Percentiles rank a stretch among this genome's conserved stretches.
Conservation (phyloP, 2,329 filamentous ascomycete species). For the Sporothrix variecibatus region DNA sequence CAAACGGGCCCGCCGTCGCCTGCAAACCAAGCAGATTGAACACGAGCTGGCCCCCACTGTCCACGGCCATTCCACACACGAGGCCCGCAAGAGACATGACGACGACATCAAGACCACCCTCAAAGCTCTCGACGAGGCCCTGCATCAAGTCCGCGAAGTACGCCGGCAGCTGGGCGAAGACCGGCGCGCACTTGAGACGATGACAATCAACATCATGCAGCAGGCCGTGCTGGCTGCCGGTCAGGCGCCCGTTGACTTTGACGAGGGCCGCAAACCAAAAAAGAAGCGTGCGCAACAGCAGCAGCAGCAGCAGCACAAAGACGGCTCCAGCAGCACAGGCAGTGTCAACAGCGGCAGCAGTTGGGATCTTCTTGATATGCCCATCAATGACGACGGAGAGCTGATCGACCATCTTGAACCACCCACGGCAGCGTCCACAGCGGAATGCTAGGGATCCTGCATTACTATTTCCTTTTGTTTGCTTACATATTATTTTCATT, state of each 20-base stretch:
- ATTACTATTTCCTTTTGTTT: neutral
- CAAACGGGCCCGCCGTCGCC: constrained; percentile 29
- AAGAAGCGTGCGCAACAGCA: neutral
- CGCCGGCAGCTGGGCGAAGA: constrained; percentile 32
- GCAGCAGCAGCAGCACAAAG: neutral
- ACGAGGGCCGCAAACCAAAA: constrained; percentile 6
- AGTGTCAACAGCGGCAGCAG: constrained; percentile 12
- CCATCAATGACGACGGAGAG: constrained; percentile 2
- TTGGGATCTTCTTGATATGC: constrained; percentile 20
- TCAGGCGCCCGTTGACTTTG: constrained; percentile 32
- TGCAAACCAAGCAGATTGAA: constrained; percentile 24
- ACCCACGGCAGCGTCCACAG: neutral
- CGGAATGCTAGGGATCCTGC: neutral
- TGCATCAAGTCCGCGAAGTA: constrained; percentile 30
- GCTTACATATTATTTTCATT: neutral
- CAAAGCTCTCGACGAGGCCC: constrained; percentile 33
- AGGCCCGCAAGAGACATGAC: neutral
- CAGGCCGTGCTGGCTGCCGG: constrained; percentile 37
- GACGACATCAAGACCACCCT: constrained; percentile 22
- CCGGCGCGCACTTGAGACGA: constrained; percentile 31
- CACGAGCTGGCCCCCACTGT: constrained; percentile 1
- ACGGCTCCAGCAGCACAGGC: neutral
- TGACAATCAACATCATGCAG: constrained; percentile 37
- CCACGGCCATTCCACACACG: neutral
- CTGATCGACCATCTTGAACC: neutral